phyloP scores from a whole-genome alignment of 805 yeast genomes.

The Barnettozyma californica region DNA sequence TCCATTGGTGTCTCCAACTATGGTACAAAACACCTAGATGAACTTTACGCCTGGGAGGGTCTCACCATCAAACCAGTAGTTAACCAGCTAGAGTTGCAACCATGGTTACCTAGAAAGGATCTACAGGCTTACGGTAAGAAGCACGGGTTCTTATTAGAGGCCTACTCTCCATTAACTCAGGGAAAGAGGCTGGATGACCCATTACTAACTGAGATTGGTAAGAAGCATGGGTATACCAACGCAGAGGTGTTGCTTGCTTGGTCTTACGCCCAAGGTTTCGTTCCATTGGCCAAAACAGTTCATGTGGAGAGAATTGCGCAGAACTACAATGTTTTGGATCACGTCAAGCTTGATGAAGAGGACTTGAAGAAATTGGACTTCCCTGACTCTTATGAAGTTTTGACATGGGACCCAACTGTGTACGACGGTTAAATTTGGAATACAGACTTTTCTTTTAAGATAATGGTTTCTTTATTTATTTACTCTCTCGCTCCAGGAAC shows the following conservation, averaged over 20 bases:
- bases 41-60: conserved; percentile 52
- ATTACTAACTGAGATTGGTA: conserved; percentile 15
- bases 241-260: conserved; percentile 69
- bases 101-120: conserved; percentile 25
- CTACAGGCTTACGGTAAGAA: conserved; percentile 19
- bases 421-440: conserved; percentile 5
- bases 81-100: conserved; percentile 50
- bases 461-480: not conserved
- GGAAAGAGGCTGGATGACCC: conserved; percentile 20
- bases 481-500: conserved; percentile 66
- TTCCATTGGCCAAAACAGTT: conserved; percentile 62
- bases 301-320: conserved; percentile 43
- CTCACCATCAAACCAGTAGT: conserved; percentile 58
- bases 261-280: conserved; percentile 66
- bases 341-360: conserved; percentile 34
- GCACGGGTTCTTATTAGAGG: conserved; percentile 17
- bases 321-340: conserved; percentile 52
- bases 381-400: conserved; percentile 18
- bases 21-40: conserved; percentile 59
- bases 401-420: conserved; percentile 49
- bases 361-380: conserved; percentile 40
- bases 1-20: conserved; percentile 78
- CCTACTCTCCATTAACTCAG: conserved; percentile 22
- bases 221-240: conserved; percentile 38
- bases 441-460: not conserved